phyloP scores from a whole-genome alignment of 257 asterid genomes.

The Ballota nigra region DNA sequence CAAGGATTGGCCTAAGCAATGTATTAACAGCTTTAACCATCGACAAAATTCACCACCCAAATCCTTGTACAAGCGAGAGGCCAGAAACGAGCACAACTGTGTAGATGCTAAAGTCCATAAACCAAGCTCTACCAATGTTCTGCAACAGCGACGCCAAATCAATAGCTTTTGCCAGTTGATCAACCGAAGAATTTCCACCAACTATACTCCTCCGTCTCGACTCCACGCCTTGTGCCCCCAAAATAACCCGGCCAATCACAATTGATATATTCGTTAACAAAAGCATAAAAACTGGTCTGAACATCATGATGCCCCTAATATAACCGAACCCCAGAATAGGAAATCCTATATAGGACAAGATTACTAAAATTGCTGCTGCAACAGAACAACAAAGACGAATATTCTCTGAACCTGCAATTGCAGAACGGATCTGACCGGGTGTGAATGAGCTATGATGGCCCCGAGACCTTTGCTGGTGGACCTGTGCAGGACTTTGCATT shows the following conservation, averaged over 20 bases:
- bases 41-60: slow-evolving; percentile 18
- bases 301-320: slow-evolving; percentile 34
- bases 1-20: neutral
- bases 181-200: slow-evolving; percentile 40
- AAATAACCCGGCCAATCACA: slow-evolving; percentile 43
- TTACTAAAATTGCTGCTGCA: slow-evolving; percentile 59
- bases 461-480: slow-evolving; percentile 6
- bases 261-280: slow-evolving; percentile 59
- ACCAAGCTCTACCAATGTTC: slow-evolving; percentile 49
- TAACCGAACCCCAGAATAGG: slow-evolving; percentile 43
- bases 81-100: slow-evolving; percentile 51
- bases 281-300: slow-evolving; percentile 68
- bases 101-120: slow-evolving; percentile 71
- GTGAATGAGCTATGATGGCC: slow-evolving; percentile 30
- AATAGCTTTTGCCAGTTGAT: slow-evolving; percentile 60
- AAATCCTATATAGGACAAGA: slow-evolving; percentile 50
- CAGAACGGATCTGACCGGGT: slow-evolving; percentile 43
- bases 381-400: slow-evolving; percentile 49
- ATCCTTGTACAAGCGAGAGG: slow-evolving; percentile 17
- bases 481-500: slow-evolving; percentile 24
- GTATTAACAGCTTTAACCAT: neutral
- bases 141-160: slow-evolving; percentile 52
- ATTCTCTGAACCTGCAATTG: slow-evolving; percentile 64
- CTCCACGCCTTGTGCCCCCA: slow-evolving; percentile 28
- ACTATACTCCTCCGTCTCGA: slow-evolving; percentile 22